Evolutionary conservation across 441 rosid genomes (phyloP).

Genomic region (Pelargonium cotyledonis): DNA sequence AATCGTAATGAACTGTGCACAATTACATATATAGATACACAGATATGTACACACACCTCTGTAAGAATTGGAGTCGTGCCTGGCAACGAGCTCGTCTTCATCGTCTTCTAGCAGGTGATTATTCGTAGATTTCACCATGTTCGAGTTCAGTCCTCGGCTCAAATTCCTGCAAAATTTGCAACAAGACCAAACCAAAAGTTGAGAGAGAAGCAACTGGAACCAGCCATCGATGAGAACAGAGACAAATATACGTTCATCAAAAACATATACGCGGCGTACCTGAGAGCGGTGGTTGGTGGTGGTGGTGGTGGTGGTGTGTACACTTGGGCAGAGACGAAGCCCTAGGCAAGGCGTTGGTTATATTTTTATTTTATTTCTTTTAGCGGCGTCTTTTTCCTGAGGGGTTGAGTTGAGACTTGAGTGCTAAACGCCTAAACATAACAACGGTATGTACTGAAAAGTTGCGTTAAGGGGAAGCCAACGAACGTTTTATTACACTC

Average conservation of each 20-base stretch:
- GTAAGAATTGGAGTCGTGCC: constrained; percentile 6
- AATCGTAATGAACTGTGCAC: not conserved
- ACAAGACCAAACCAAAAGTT: not conserved
- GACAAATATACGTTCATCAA: not conserved
- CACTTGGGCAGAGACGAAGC: constrained; percentile 6
- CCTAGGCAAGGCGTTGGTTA: constrained; percentile 1
- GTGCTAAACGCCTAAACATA: too few species aligned
- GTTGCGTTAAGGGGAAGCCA: too few species aligned
- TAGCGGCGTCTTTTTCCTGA: not conserved
- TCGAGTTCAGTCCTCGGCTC: not conserved
- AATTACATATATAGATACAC: not conserved
- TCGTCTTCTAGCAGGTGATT: not conserved
- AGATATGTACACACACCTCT: not conserved
- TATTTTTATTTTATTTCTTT: not conserved
- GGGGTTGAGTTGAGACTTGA: too few species aligned
- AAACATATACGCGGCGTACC: not conserved
- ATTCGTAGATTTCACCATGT: not conserved
- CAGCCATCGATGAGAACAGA: not conserved
- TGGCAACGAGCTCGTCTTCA: not conserved
- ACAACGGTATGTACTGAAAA: too few species aligned
- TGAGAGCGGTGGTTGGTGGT: constrained; percentile 6
- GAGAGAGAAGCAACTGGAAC: not conserved
- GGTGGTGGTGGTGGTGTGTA: constrained; percentile 4
- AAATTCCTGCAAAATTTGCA: not conserved
- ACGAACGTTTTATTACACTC: too few species aligned